Evolutionary conservation across 805 yeast genomes (phyloP), one percentile per base, ranked within the genome.

Genomic region (Metschnikowia borealis): DNA sequence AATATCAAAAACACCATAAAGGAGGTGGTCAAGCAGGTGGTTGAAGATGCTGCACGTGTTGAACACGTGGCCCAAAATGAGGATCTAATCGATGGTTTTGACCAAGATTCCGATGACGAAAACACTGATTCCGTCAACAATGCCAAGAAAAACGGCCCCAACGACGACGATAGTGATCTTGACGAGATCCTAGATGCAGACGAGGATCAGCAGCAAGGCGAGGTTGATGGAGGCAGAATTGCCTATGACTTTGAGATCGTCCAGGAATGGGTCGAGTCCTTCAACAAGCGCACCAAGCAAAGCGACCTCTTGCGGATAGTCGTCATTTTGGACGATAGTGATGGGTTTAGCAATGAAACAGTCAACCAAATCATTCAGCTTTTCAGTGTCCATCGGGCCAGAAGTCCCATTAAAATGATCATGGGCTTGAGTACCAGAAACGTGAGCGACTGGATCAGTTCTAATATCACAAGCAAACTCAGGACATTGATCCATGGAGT

Each of bases 231-330:
- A 6, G 70, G 68, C 36, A 55, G 66, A 43, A 60, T 65, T 23
- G 62, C 63, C 46, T 71, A 71, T 56, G 74, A 71, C 54, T 60
- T 71, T 42, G 75, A 71, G 38, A 57, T 66, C 23, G 62, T 69
- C 4, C 62, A 61, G 36, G 71, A 68, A 36, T 70, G 70, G 71
- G 66, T 57, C 41, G 51, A 51, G 11, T 40, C 55, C 18, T 55
- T 57, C 49, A 41, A n/a, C 38, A 49, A 32, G 32, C 48, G 38
- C 11, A 29, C 38, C 31, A 41, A 33, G 39, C 52, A 38, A 41
- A 55, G 33, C 3, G 51, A 48, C 2, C 45, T 48, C 14, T 46
- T 62, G 7, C 55, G 64, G 4, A 54, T 67, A 7, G 58, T 64
- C 6, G 54, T 73, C 6, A 57, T 71, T 14, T 46, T 73, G n/a